Base-by-base conservation (phyloP, 139 green algal species). In the Spirogloea muscicola region DNA sequence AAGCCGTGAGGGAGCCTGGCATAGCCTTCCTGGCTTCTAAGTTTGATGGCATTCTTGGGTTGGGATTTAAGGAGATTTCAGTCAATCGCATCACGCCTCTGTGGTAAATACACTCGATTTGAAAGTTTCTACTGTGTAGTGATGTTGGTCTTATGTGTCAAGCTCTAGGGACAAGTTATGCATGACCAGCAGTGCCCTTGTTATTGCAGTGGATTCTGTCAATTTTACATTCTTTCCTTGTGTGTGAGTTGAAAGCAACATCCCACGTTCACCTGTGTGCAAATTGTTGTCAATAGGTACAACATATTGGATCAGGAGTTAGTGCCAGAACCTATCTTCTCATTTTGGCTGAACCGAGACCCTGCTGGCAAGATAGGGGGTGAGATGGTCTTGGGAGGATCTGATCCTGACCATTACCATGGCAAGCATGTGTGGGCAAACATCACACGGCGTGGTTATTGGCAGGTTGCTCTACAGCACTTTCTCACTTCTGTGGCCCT, bases 21-120 rank as follows among this genome's bases (percentile, higher is more conserved):
- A 78, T 98, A 9, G 85, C 93, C 7, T 99, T 99, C 79, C 84
- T 98, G 46, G 87, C 90, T 6, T 92, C 91, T 43, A 93, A 94
- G 73, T 99, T 99, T 79, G 95, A 99, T 68, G 95, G 95, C 60
- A 97, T 99, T 76, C 77, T 99, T 80, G 95, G 95, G 41, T 85
- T 99, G 81, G 95, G 86, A 33, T 98, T 93, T 81, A 87, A 92
- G 3, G 83, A 91, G 55, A 99, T 99, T 42, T 72, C 90, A 5
- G 91, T 98, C 0, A 68, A 86, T 48, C 68, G 85, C 39, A 89
- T 91, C 4, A 70, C 58, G 2, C 95, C 95, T 0, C 88, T 90
- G 18, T 82, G 75, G 75, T 77, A n/a, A 65, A 36, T 71, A n/a
- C n/a, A n/a, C n/a, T n/a, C n/a, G n/a, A n/a, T n/a, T n/a, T n/a